A percentile compares a stretch with the other conserved stretches of the same genome.
Evolutionary conservation across 192 early-diverging fungal species (phyloP).

Genomic region (Radiomyces spectabilis): DNA sequence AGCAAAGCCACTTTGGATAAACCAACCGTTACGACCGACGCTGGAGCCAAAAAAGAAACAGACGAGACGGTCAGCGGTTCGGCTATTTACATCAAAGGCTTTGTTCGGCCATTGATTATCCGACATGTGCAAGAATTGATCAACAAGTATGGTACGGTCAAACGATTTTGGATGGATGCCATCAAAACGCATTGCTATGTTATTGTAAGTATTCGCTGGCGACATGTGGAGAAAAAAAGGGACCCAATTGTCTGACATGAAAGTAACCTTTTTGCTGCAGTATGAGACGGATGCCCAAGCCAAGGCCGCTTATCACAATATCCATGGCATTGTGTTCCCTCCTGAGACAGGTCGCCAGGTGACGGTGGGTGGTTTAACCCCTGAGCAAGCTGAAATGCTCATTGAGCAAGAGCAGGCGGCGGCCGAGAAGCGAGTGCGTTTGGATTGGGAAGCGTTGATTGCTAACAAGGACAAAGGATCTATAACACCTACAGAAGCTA

Average conservation of each 20-base stretch:
- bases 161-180: constrained; percentile 52
- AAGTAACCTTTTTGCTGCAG: no score
- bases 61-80: constrained; percentile 9
- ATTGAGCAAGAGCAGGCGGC: constrained; percentile 22
- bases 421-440: constrained; percentile 13
- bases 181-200: constrained; percentile 61
- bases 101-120: constrained; percentile 46
- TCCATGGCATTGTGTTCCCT: constrained; percentile 22
- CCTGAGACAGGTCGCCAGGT: constrained; percentile 14
- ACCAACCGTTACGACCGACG: no score
- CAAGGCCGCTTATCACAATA: constrained; percentile 5
- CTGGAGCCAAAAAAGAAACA: no score
- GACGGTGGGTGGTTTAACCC: constrained; percentile 9
- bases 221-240: no score
- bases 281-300: constrained; percentile 39
- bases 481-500: background rate
- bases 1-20: no score
- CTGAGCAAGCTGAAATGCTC: constrained; percentile 13
- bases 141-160: constrained; percentile 40
- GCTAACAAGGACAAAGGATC: constrained; percentile 2
- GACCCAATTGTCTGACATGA: no score
- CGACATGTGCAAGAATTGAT: constrained; percentile 30
- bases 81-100: constrained; percentile 43
- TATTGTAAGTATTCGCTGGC: constrained; percentile 48
- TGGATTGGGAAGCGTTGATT: constrained; percentile 24